Evolutionary conservation across 495 filamentous ascomycete genomes (phyloP), one percentile per base, ranked within the genome.

Genomic region (Tricharina praecox): DNA sequence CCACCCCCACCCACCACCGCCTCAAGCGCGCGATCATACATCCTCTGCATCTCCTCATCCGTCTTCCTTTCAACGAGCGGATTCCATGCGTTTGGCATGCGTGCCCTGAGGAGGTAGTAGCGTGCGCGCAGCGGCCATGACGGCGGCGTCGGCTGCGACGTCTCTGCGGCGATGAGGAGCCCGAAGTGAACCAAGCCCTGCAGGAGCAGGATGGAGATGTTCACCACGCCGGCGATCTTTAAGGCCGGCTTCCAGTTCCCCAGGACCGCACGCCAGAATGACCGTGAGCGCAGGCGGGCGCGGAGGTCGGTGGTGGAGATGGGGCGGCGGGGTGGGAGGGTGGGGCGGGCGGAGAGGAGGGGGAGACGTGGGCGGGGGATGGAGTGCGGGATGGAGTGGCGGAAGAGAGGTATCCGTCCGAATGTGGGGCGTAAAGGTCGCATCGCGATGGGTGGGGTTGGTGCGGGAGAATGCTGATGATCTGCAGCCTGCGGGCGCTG

Each of bases 291-390:
- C 8, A 46, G 25, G 25, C 43, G 43, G 8, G 26, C 15, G 18
- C 20, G 15, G 43, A 46, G 33, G 10, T 34, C n/a, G 43, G 1
- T 13, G 24, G 25, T 16, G 24, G 15, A 11, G 25, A n/a, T 21
- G 43, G 43, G 20, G 11, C 13, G 42, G 42, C 26, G 43, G 26
- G 26, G 39, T 10, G 18, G 20, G 39, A 23, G 39, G 39, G 39
- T 9, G n/a, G n/a, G n/a, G 39, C 7, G 10, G 10, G 39, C 7
- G 18, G 20, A 43, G 10, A 10, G 20, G 39, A 13, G 39, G 34
- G 4, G 39, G 11, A 7, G 36, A 39, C 5, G 36, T 5, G 19
- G 36, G 36, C 8, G 16, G 13, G 16, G 36, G 36, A 5, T 7
- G 36, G 16, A 16, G 36, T 5, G 36, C 13, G 36, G 36, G 8